phyloP scores from a whole-genome alignment of 1,284 basidiomycete species.

The Naganishia albida region DNA sequence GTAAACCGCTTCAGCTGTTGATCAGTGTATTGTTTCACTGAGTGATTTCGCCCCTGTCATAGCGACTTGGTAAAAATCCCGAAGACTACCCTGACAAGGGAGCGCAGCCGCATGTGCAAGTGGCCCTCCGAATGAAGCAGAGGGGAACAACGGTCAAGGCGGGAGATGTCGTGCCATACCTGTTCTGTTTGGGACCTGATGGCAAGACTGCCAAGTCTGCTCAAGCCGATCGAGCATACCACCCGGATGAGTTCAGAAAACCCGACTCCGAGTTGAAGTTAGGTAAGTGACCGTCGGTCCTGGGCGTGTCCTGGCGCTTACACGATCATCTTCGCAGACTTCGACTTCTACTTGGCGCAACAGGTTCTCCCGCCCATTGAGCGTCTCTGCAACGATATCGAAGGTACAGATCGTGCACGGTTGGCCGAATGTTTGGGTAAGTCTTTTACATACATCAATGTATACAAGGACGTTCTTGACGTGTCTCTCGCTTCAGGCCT shows the following conservation, averaged over 20 bases:
- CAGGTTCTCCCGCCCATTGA: conserved; percentile 95
- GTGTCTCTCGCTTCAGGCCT: conserved; percentile 61
- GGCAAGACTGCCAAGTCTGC: conserved; percentile 72
- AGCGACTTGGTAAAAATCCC: conserved; percentile 91
- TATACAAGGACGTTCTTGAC: not conserved
- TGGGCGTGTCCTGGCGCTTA: not conserved
- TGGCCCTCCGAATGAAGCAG: conserved; percentile 86
- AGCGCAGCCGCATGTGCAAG: conserved; percentile 93
- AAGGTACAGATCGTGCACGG: conserved; percentile 87
- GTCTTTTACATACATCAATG: conserved; percentile 37
- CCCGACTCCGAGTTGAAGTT: conserved; percentile 68
- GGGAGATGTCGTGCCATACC: conserved; percentile 94
- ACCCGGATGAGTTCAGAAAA: conserved; percentile 87
- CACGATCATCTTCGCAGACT: conserved; percentile 62
- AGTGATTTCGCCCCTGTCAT: conserved; percentile 17
- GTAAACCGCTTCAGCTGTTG: conserved; percentile 53
- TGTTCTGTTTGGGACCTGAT: conserved; percentile 82
- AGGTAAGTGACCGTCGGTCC: conserved; percentile 58
- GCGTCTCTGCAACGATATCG: conserved; percentile 91
- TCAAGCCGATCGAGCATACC: conserved; percentile 87
- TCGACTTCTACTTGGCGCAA: conserved; percentile 85
- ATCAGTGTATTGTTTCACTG: conserved; percentile 1
- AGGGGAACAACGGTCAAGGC: conserved; percentile 75
- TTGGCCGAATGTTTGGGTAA: conserved; percentile 91
- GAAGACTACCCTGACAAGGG: conserved; percentile 96